These are phyloP conservation scores for Halenospora varia DNA, from an alignment of 495 filamentous ascomycete genomes.

Conservation along the genomic window DNA sequence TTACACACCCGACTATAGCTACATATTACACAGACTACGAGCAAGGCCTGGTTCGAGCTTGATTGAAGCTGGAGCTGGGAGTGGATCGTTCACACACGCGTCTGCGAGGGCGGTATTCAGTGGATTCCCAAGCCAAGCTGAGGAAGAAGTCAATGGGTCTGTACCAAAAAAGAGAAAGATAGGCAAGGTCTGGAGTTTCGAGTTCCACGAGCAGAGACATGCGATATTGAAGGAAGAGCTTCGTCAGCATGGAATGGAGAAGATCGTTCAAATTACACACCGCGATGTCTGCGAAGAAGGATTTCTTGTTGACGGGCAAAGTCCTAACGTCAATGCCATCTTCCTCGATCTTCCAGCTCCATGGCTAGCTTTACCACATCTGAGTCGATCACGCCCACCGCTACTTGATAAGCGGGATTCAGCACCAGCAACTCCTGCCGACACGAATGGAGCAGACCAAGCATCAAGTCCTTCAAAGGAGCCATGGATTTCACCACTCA, in stretches of 20 bases:
- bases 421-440: constrained; percentile 37
- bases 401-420: constrained; percentile 62
- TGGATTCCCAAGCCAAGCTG: constrained; percentile 52
- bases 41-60: constrained; percentile 74
- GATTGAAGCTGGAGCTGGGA: constrained; percentile 93
- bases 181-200: constrained; percentile 89
- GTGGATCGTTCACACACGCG: constrained; percentile 93
- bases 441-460: constrained; percentile 44
- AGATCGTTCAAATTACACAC: constrained; percentile 75
- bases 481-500: constrained; percentile 61
- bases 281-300: constrained; percentile 89
- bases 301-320: constrained; percentile 56
- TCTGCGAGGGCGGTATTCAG: constrained; percentile 83
- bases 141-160: constrained; percentile 7
- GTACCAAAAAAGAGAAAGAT: constrained; percentile 31
- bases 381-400: constrained; percentile 53
- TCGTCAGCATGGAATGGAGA: constrained; percentile 63
- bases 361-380: constrained; percentile 82
- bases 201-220: constrained; percentile 80
- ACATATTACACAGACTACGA: constrained; percentile 81
- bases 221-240: constrained; percentile 72
- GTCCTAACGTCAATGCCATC: constrained; percentile 70
- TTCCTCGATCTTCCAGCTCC: constrained; percentile 94
- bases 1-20: constrained; percentile 96
- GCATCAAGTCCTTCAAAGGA: constrained; percentile 9